phyloP scores from a whole-genome alignment of 768 basidiomycete species.

The Amanita rimosa region DNA sequence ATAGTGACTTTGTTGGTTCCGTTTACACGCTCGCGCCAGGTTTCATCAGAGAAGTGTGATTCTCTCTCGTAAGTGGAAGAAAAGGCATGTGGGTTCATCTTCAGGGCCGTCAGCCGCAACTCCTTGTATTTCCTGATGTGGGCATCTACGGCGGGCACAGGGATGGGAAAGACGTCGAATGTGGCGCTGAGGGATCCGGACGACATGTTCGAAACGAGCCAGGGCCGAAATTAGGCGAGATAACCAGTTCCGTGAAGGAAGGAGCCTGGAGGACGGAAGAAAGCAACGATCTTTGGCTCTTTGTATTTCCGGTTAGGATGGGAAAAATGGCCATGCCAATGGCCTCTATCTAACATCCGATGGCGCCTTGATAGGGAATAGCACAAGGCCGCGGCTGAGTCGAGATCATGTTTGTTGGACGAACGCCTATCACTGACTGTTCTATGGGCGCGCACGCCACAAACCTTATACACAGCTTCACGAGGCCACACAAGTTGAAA shows the following conservation, averaged over 20 bases:
- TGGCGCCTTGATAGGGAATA: too few species aligned
- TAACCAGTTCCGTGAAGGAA: background rate
- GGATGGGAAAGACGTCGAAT: slow-evolving; percentile 11
- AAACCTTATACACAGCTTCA: background rate
- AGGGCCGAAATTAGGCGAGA: background rate
- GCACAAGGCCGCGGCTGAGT: background rate
- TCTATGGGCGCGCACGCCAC: background rate
- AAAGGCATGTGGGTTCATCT: slow-evolving; percentile 18
- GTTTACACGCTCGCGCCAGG: slow-evolving; percentile 16
- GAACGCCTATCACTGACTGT: background rate
- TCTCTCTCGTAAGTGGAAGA: slow-evolving; percentile 17
- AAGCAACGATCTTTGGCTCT: background rate
- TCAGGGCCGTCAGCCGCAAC: slow-evolving; percentile 17
- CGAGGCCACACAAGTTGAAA: background rate
- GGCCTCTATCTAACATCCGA: background rate
- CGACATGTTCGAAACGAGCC: background rate
- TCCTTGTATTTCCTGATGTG: slow-evolving; percentile 12
- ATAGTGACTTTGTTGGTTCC: slow-evolving; percentile 13
- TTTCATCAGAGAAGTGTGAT: slow-evolving; percentile 11
- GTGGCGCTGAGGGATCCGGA: background rate
- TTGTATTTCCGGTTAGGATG: background rate
- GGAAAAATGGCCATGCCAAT: background rate
- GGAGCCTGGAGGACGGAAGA: background rate
- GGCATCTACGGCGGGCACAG: slow-evolving; percentile 11
- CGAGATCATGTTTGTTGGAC: background rate